phyloP scores from a whole-genome alignment of 139 green algal species.

The Eudorina sp. region DNA sequence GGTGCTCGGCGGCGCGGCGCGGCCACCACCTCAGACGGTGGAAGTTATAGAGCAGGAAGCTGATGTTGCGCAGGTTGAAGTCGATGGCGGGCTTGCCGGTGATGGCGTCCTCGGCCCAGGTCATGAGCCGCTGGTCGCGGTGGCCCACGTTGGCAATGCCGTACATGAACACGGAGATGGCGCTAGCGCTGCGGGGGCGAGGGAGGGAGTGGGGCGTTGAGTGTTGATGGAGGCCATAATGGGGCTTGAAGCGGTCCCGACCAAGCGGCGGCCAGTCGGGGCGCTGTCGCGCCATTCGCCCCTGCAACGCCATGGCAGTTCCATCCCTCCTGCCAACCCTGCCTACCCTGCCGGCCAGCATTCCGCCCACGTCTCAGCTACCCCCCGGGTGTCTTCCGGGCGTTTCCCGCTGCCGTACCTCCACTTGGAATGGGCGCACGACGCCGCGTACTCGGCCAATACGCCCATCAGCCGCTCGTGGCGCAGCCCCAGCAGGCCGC shows the following conservation, averaged over 20 bases:
- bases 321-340: no score
- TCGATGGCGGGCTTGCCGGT: neutral
- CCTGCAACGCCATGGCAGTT: no score
- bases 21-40: slow-evolving; percentile 6
- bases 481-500: neutral
- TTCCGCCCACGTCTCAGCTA: no score
- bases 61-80: slow-evolving; percentile 34
- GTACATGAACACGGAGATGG: slow-evolving; percentile 19
- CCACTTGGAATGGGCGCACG: neutral
- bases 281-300: no score
- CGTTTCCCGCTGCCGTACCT: neutral
- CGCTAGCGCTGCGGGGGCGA: neutral
- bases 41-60: slow-evolving; percentile 21
- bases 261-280: no score
- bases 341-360: no score
- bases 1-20: slow-evolving; percentile 6
- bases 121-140: slow-evolving; percentile 7
- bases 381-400: no score
- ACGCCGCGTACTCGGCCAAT: neutral
- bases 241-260: no score
- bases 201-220: neutral
- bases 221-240: neutral
- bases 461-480: slow-evolving; percentile 20
- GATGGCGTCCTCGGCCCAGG: slow-evolving; percentile 11
- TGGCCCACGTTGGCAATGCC: neutral